Base-by-base conservation (phyloP, 2,329 filamentous ascomycete species). In the Aspergillus vadensis region DNA sequence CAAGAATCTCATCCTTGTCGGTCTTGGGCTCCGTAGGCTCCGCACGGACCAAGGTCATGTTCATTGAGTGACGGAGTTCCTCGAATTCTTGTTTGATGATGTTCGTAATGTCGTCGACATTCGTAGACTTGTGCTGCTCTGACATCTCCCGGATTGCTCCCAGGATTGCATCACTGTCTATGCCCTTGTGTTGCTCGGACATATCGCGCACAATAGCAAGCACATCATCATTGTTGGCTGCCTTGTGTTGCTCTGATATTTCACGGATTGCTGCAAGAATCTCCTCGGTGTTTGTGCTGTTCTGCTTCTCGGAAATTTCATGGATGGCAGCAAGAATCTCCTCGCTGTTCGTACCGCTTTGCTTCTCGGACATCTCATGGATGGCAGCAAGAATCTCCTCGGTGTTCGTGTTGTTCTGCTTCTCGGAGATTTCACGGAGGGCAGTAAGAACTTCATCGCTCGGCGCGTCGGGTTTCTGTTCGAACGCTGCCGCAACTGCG, bases 1-100 rank as follows among this genome's bases (percentile, higher is more conserved):
- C 72, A 1, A 96, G 82, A 25, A 94, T 83, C 54, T 92, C 90
- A 36, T 89, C 83, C 44, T 84, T 85, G 27, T 63, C 60, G 14
- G 51, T 72, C 12, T 39, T 55, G 25, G 53, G 39, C 15, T 55
- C 53, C 12, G 39, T 71, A 19, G 77, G 76, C 27, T 80, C 80
- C 4, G 79, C 57, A n/a, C 59, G 70, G 39, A 72, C 69, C 48
- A 74, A 56, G 17, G 65, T 72, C 63, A 67, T 69, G n/a, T 66
- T 71, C 62, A 74, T 70, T 9, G 70, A 67, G 51, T 87, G 84
- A 39, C 86, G 84, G 23, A 90, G 77, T 58, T 83, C 80, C 55
- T 86, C 83, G 52, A 90, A 83, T 67, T 90, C 86, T 32, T 83
- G 81, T 63, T 84, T 86, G 63, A 88, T 77, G 2, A 78, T 72